Evolutionary conservation across 2,329 filamentous ascomycete genomes (phyloP).

Genomic region (Pseudogymnoascus sp.): DNA sequence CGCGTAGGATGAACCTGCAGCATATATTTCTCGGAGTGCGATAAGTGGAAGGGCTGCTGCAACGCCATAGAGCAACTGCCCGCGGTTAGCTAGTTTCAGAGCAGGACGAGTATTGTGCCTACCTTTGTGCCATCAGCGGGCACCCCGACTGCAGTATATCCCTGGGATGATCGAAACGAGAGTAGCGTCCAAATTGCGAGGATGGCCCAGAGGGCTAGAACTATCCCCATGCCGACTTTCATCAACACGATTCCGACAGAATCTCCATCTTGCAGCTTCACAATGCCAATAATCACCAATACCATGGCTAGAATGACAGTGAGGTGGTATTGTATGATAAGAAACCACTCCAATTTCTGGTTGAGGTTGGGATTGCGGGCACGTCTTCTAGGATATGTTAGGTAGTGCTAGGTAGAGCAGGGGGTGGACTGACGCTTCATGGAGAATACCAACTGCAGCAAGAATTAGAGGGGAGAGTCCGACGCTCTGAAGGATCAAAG

Average conservation of each 20-base stretch:
- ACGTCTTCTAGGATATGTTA: not conserved
- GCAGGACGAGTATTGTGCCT: not conserved
- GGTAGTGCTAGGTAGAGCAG: not conserved
- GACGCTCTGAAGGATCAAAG: constrained; percentile 15
- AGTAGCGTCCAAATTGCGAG: not conserved
- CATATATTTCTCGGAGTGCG: constrained; percentile 2
- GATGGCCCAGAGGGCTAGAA: not conserved
- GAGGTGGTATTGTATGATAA: not conserved
- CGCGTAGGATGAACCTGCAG: not conserved
- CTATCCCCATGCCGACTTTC: not conserved
- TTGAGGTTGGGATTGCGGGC: not conserved
- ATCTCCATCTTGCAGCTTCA: constrained; percentile 1
- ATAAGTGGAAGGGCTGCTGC: not conserved
- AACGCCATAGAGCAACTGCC: not conserved
- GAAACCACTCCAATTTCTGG: not conserved
- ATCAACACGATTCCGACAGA: not conserved
- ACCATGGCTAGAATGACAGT: not conserved
- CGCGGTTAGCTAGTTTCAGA: not conserved
- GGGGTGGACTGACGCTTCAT: constrained; percentile 19
- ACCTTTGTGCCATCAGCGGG: not conserved
- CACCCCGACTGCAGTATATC: not conserved
- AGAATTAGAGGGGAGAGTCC: constrained; percentile 19
- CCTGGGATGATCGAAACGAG: not conserved
- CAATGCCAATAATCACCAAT: not conserved
- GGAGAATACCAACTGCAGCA: constrained; percentile 16